Evolutionary conservation across 805 yeast genomes (phyloP).

Genomic region (Geotrichum ghanense): DNA sequence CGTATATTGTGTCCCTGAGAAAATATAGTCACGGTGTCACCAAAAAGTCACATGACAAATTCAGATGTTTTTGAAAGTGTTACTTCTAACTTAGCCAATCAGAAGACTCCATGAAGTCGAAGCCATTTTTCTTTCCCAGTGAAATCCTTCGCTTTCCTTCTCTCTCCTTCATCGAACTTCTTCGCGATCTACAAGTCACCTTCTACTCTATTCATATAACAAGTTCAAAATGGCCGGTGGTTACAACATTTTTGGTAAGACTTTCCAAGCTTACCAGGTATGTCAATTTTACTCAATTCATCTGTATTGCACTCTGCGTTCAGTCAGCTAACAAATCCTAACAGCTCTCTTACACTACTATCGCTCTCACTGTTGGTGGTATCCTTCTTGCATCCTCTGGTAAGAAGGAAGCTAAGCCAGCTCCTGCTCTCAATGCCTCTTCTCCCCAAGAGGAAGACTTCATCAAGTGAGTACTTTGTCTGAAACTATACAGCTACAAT

Average conservation of each 20-base stretch:
- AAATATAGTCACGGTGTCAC: too few species aligned
- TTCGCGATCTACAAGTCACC: too few species aligned
- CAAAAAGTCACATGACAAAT: too few species aligned
- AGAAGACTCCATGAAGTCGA: too few species aligned
- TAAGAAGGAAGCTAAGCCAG: constrained; percentile 39
- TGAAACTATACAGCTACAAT: neutral
- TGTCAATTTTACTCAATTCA: constrained; percentile 15
- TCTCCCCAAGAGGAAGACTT: constrained; percentile 86
- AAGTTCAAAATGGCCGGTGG: constrained; percentile 58
- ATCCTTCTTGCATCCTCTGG: constrained; percentile 66
- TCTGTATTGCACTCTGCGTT: too few species aligned
- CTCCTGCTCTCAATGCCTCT: constrained; percentile 62
- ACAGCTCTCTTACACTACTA: constrained; percentile 68
- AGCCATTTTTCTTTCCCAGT: too few species aligned
- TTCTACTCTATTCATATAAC: too few species aligned
- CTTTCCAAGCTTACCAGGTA: constrained; percentile 72
- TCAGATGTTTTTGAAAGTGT: too few species aligned
- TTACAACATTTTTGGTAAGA: constrained; percentile 73
- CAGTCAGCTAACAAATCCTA: constrained; percentile 3
- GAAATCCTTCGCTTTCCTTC: too few species aligned
- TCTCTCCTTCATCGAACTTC: too few species aligned
- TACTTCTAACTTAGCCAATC: too few species aligned
- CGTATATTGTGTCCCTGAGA: too few species aligned
- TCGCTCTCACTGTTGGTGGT: constrained; percentile 53
- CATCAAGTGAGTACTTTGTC: constrained; percentile 31